Evolutionary conservation across 2,329 filamentous ascomycete species (phyloP), one percentile per base, ranked within the genome.

Genomic region (Magnaporthales sp.): DNA sequence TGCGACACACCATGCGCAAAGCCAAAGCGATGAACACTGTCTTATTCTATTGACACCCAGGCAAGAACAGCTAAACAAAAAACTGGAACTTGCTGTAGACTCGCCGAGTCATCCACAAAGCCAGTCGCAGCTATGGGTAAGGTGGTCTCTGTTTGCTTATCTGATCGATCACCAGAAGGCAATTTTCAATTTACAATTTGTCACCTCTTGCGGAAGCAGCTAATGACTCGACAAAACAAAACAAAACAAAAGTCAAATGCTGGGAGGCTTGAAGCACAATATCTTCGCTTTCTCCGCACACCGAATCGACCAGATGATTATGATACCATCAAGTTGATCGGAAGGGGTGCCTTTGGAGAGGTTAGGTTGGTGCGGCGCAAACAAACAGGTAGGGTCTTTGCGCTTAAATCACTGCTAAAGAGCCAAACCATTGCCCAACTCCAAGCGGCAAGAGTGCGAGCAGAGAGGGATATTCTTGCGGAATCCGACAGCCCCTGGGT

Each of bases 361-460:
- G 90, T 93, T 70, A 90, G 90, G 74, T 80, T 92, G 63, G 90
- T 92, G 63, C 89, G 91, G 76, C 84, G 90, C 75, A 91, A 88
- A 79, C 86, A 87, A 66, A 89, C 92, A 72, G 88, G 87, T 74
- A 91, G 91, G 77, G 89, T 92, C 68, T 93, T 92, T 72, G 90
- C 90, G 19, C 83, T 92, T 74, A 93, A 93, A 77, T 91, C 89
- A 51, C 80, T 92, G 70, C 86, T 92, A 75, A 92, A 92, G 79
- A 86, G 87, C 56, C 89, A 92, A 76, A 93, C 92, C 90, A 91
- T 91, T 78, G 91, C 91, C 77, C 91, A 91, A 76, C 90, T 92
- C 72, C 90, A 92, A 74, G 78, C 92, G 70, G 90, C 90, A 13
- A 89, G 92, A 77, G 90, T 92, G 66, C 89, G 90, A 67, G 88